Conservation (phyloP, 345 rosid species). For the Arabidopsis suecica region DNA sequence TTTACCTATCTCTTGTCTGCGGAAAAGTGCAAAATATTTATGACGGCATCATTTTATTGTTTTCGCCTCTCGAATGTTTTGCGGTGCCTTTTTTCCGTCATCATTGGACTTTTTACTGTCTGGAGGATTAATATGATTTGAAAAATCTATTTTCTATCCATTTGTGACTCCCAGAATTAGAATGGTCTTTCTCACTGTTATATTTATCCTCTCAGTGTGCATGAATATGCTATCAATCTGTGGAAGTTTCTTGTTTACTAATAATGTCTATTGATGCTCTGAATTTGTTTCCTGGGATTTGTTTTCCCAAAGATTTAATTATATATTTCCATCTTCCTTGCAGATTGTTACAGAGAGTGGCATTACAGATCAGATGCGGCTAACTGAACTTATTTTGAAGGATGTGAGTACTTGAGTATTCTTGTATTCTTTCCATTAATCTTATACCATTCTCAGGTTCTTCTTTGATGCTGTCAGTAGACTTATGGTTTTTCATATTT, state of each 20-base stretch:
- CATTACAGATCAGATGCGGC: conserved; percentile 88
- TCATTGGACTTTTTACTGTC: not conserved
- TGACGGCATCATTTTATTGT: conserved; percentile 1
- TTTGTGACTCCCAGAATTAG: conserved; percentile 18
- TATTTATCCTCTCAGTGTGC: conserved; percentile 26
- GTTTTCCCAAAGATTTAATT: conserved; percentile 59
- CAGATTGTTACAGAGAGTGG: conserved; percentile 82
- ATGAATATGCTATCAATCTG: conserved; percentile 9
- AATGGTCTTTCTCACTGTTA: not conserved
- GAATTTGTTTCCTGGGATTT: conserved; percentile 37
- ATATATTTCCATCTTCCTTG: conserved; percentile 23
- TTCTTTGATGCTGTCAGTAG: conserved; percentile 13
- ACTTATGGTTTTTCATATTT: conserved; percentile 3
- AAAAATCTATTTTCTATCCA: conserved; percentile 1
- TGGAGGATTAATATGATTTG: not conserved
- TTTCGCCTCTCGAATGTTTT: conserved; percentile 16
- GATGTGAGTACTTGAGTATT: conserved; percentile 63
- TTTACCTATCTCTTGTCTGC: conserved; percentile 10
- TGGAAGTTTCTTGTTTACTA: conserved; percentile 15
- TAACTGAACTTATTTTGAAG: conserved; percentile 75
- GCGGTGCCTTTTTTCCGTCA: conserved; percentile 18
- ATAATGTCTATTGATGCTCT: conserved; percentile 9
- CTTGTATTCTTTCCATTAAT: not conserved
- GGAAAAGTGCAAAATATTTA: conserved; percentile 9
- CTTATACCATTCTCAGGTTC: conserved; percentile 31